Conservation (phyloP, 768 basidiomycete genomes). For the Tulasnella sp. region DNA sequence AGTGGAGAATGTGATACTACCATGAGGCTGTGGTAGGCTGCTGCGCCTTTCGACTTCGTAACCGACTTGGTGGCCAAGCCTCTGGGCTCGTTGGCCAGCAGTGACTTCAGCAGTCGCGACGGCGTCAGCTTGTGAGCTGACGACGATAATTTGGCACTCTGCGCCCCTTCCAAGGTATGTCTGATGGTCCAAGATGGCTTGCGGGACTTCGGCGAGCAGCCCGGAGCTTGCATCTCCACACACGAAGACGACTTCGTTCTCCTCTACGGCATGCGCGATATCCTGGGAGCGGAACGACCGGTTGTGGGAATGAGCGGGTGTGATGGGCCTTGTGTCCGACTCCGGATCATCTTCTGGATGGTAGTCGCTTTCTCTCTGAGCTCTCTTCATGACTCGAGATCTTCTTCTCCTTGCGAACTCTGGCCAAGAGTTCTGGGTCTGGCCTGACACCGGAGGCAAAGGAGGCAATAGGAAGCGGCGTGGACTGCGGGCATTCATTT, state of each 20-base stretch:
- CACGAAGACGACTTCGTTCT: conserved; percentile 77
- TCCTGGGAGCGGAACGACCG: conserved; percentile 47
- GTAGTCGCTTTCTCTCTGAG: not conserved
- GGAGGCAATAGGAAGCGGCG: not conserved
- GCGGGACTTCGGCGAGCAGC: conserved; percentile 92
- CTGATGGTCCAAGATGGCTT: conserved; percentile 76
- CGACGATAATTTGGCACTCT: conserved; percentile 80
- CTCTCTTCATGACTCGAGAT: not conserved
- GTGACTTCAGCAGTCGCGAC: conserved; percentile 88
- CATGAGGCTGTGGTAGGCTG: conserved; percentile 65
- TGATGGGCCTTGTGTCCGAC: not conserved
- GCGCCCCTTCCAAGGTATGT: conserved; percentile 72
- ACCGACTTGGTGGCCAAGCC: conserved; percentile 60
- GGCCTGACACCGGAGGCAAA: not conserved
- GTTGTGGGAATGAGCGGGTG: not conserved
- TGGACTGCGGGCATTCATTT: not conserved
- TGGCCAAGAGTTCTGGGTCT: not conserved
- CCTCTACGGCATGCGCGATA: conserved; percentile 53
- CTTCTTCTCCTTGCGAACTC: not conserved
- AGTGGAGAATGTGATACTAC: conserved; percentile 86
- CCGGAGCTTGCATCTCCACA: conserved; percentile 89
- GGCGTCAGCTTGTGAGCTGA: conserved; percentile 84
- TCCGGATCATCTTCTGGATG: too few relatives aligned
- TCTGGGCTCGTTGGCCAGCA: conserved; percentile 74
- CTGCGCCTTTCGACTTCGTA: conserved; percentile 90